A percentile compares a stretch with the other conserved stretches of the same genome.
These are phyloP conservation scores for Fusarium chlamydosporum DNA, from an alignment of 2,329 filamentous ascomycete genomes.

Conservation along the genomic window DNA sequence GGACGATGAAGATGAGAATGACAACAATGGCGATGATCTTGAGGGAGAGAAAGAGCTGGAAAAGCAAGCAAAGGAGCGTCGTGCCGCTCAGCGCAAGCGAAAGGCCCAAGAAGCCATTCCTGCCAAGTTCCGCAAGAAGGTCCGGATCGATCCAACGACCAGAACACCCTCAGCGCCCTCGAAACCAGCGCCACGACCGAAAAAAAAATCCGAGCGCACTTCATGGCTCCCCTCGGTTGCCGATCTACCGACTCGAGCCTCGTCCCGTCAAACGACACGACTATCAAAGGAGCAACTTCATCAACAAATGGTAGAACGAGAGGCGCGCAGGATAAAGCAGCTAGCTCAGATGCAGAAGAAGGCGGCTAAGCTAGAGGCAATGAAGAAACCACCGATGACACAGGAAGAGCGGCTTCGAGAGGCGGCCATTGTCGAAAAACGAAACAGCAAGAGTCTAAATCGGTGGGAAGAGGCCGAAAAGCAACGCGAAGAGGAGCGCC, in stretches of 20 bases:
- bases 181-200: conserved; percentile 64
- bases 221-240: conserved; percentile 70
- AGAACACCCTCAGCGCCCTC: conserved; percentile 55
- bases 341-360: conserved; percentile 76
- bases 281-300: conserved; percentile 74
- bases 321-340: conserved; percentile 78
- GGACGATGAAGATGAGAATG: conserved; percentile 83
- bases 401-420: conserved; percentile 88
- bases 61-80: conserved; percentile 78
- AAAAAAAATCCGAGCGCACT: conserved; percentile 72
- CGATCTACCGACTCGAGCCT: conserved; percentile 71
- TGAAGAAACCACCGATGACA: conserved; percentile 85
- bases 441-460: conserved; percentile 91
- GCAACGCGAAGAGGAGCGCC: conserved; percentile 85
- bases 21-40: conserved; percentile 74
- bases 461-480: conserved; percentile 95
- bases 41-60: conserved; percentile 91
- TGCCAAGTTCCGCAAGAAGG: conserved; percentile 79
- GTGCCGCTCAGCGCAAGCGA: conserved; percentile 78
- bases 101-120: conserved; percentile 83
- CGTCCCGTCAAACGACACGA: conserved; percentile 70
- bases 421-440: conserved; percentile 84
- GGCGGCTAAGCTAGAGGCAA: conserved; percentile 77
- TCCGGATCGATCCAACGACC: conserved; percentile 74
- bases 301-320: conserved; percentile 80